phyloP scores from a whole-genome alignment of 306 rosid genomes.

The Rosa chinensis region DNA sequence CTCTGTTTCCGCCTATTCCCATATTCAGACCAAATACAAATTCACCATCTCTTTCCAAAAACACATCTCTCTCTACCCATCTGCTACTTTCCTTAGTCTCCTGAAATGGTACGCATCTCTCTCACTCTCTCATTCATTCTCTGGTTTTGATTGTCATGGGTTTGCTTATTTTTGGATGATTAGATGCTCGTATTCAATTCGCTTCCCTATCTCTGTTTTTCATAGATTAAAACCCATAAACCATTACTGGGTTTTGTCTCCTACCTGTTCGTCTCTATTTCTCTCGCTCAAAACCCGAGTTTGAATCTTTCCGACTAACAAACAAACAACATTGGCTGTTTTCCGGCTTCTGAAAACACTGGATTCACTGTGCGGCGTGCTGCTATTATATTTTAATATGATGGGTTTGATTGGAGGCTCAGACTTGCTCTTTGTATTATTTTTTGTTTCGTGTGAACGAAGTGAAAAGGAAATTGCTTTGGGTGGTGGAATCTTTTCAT shows the following conservation, averaged over 20 bases:
- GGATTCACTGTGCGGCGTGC: neutral
- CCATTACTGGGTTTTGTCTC: neutral
- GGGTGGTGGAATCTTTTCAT: neutral
- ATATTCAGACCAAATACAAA: neutral
- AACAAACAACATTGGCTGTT: neutral
- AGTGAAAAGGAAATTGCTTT: neutral
- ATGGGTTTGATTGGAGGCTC: neutral
- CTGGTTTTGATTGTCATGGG: neutral
- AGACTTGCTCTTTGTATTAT: neutral
- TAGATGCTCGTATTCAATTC: neutral
- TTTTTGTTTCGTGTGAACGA: neutral
- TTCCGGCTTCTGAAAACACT: neutral
- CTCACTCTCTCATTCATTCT: neutral
- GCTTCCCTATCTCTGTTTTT: neutral
- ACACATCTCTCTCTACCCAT: neutral
- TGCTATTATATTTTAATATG: neutral
- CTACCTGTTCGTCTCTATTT: neutral
- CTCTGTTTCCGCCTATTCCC: neutral
- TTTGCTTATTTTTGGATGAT: neutral
- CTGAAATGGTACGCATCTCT: constrained; percentile 8
- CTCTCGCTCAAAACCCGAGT: neutral
- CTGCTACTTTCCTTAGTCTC: neutral
- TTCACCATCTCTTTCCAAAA: neutral
- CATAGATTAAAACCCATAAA: neutral
- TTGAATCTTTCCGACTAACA: neutral